Conservation (phyloP, 148 eudicot species). For the Camellia sinensis region DNA sequence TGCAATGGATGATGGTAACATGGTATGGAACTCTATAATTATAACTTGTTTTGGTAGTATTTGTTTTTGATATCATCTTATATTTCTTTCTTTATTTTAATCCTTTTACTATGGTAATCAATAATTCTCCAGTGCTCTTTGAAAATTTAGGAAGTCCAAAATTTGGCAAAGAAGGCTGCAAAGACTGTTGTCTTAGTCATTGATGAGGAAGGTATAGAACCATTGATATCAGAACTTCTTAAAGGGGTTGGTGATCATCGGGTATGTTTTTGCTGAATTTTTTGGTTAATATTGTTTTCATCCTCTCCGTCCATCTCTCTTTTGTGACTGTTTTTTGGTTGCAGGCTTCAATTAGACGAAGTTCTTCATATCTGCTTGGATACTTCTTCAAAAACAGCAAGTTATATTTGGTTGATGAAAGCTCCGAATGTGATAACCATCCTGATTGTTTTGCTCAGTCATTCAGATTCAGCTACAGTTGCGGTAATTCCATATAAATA, state of each 20-base stretch:
- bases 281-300: neutral
- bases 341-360: slow-evolving; percentile 76
- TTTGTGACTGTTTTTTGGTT: slow-evolving; percentile 12
- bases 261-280: slow-evolving; percentile 34
- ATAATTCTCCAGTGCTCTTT: slow-evolving; percentile 10
- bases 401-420: slow-evolving; percentile 85
- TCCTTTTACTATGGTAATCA: neutral
- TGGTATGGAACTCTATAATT: slow-evolving; percentile 46
- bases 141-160: slow-evolving; percentile 52
- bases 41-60: neutral
- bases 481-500: slow-evolving; percentile 42
- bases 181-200: slow-evolving; percentile 94
- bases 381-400: slow-evolving; percentile 89
- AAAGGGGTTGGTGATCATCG: slow-evolving; percentile 78
- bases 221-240: slow-evolving; percentile 76
- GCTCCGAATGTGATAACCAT: slow-evolving; percentile 85
- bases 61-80: neutral
- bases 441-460: slow-evolving; percentile 85
- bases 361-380: slow-evolving; percentile 80
- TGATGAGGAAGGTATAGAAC: slow-evolving; percentile 92
- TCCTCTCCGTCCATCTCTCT: neutral
- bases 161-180: slow-evolving; percentile 86
- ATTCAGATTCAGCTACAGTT: slow-evolving; percentile 73
- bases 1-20: slow-evolving; percentile 73
- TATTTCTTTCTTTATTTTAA: neutral